A percentile compares a stretch with the other conserved stretches of the same genome.
Evolutionary conservation across 805 yeast species (phyloP).

Genomic region (Candida boleticola): DNA sequence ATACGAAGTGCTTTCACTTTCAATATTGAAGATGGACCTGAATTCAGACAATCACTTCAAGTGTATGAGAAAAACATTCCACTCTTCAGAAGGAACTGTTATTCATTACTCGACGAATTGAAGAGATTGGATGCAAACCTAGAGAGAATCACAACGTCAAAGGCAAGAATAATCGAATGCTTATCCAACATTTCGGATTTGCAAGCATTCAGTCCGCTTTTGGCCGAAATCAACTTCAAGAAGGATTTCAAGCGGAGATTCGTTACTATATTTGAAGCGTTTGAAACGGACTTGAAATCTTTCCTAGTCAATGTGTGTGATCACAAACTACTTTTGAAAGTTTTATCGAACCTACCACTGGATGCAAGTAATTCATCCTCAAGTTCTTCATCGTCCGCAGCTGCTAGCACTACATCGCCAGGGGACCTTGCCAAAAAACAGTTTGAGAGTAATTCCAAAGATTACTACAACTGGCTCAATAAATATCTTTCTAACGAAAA

Average conservation of each 20-base stretch:
- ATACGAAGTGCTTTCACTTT: conserved; percentile 32
- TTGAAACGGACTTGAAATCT: conserved; percentile 28
- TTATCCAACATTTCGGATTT: conserved; percentile 18
- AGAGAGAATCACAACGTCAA: conserved; percentile 17
- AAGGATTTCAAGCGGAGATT: conserved; percentile 24
- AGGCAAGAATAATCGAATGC: conserved; percentile 22
- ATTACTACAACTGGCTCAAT: conserved; percentile 43
- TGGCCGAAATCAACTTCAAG: conserved; percentile 21
- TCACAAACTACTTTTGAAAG: conserved; percentile 22
- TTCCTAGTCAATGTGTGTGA: conserved; percentile 30
- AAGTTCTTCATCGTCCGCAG: conserved; percentile 4
- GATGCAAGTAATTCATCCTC: conserved; percentile 5
- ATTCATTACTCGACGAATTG: conserved; percentile 29
- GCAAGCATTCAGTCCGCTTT: conserved; percentile 23
- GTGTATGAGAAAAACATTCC: conserved; percentile 33
- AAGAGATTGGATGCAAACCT: conserved; percentile 25
- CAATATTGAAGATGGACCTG: conserved; percentile 43
- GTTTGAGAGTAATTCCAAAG: conserved; percentile 41
- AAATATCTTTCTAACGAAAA: conserved; percentile 43
- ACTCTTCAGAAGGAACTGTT: conserved; percentile 21
- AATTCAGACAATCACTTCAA: conserved; percentile 31
- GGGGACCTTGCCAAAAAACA: conserved; percentile 26
- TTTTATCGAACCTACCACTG: conserved; percentile 12
- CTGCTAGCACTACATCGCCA: conserved; percentile 9
- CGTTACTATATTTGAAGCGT: conserved; percentile 27